A percentile compares a stretch with the other conserved stretches of the same genome.
phyloP scores from a whole-genome alignment of 73 alveolate species.

The Durusdinium trenchii region DNA sequence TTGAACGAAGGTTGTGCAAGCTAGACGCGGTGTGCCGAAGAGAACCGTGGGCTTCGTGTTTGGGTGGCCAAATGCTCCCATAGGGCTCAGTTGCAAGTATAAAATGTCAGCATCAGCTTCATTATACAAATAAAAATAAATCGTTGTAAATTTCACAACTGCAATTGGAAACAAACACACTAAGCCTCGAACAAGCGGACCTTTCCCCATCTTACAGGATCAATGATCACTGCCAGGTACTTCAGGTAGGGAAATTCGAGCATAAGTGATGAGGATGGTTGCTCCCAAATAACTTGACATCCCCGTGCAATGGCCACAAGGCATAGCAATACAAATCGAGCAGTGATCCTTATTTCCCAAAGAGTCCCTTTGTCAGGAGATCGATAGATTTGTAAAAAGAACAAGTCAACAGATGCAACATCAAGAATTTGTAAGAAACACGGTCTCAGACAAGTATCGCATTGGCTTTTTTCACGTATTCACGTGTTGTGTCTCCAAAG shows the following conservation, averaged over 20 bases:
- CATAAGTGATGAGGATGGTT: neutral
- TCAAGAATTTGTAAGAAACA: neutral
- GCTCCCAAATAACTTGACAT: neutral
- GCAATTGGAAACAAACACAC: neutral
- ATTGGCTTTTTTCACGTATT: neutral
- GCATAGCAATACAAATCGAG: neutral
- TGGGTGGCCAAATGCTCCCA: conserved; percentile 16
- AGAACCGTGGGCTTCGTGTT: neutral
- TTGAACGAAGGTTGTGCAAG: neutral
- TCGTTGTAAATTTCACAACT: neutral
- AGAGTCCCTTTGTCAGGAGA: no score
- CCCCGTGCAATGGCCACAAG: neutral
- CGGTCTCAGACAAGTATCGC: neutral
- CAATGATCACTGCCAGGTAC: neutral
- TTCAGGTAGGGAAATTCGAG: neutral
- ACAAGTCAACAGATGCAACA: neutral
- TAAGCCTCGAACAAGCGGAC: neutral
- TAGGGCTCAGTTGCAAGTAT: neutral
- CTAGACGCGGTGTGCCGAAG: neutral
- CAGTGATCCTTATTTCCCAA: neutral
- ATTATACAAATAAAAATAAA: neutral
- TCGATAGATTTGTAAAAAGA: no score
- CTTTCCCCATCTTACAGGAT: neutral
- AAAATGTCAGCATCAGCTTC: neutral
- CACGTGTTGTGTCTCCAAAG: neutral